Percentiles rank a stretch among this genome's conserved stretches.
Conservation (phyloP, 208 protist species). For the Leptomonas pyrrhocoris region DNA sequence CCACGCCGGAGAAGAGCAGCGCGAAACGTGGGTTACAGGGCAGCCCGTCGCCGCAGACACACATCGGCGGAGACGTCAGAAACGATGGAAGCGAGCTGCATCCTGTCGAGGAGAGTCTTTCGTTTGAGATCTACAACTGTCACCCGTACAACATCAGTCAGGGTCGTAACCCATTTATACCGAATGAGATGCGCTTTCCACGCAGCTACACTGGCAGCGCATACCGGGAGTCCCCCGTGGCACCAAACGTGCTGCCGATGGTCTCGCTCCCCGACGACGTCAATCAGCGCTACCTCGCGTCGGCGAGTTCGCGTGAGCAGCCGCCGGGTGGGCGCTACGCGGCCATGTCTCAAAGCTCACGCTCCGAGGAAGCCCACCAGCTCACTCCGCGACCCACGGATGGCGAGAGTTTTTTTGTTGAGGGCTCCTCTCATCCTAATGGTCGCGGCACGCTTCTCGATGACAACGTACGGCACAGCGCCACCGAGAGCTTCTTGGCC, state of each 20-base stretch:
- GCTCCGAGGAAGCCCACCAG: constrained; percentile 18
- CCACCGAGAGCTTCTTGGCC: constrained; percentile 18
- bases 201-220: constrained; percentile 1
- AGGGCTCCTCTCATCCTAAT: background rate
- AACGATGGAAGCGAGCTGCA: background rate
- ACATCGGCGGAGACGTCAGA: background rate
- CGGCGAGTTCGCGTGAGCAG: constrained; percentile 4
- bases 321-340: constrained; percentile 12
- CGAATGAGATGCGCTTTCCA: background rate
- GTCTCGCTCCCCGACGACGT: constrained; percentile 9
- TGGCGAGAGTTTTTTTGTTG: background rate
- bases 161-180: too few relatives aligned
- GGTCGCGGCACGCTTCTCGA: constrained; percentile 8
- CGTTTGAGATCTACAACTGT: constrained; percentile 17
- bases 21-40: too few relatives aligned
- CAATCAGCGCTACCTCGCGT: constrained; percentile 8
- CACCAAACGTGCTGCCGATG: constrained; percentile 16
- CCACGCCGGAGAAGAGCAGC: constrained; percentile 3
- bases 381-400: constrained; percentile 5
- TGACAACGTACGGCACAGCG: constrained; percentile 29
- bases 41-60: background rate
- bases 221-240: constrained; percentile 11
- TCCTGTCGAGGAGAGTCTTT: constrained; percentile 6
- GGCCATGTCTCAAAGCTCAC: constrained; percentile 21
- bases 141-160: background rate